Base-by-base conservation (phyloP, 2,329 filamentous ascomycete species). In the Chrysoporthe puriensis region DNA sequence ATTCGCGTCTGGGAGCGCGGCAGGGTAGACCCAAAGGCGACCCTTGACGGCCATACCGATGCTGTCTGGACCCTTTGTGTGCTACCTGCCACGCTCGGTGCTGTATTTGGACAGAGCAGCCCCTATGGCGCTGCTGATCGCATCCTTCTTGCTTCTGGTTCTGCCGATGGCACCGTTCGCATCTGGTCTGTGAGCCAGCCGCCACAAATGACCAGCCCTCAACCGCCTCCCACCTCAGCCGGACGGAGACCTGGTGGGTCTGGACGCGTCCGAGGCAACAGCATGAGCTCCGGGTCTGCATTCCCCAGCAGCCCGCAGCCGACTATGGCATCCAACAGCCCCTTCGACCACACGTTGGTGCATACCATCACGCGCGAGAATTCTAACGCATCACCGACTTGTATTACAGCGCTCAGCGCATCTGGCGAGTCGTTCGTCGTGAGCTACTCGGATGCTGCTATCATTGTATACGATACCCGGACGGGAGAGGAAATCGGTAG, bases 51-150 rank as follows among this genome's bases (percentile, higher is more conserved):
- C 0, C 96, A 98, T 75, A 97, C 91, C 0, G 96, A 99, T 82
- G 93, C 94, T 4, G 93, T 99, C 4, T 99, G 96, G 96, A 91
- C 94, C 2, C 86, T 99, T 2, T 97, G 94, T 75, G 93, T 98
- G 16, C 86, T 99, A 2, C 96, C 96, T 3, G 89, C 92, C 3
- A 95, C 92, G 0, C 85, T 93, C 21, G 92, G 91, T 2, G 84
- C 90, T 40, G 86, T 97, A 1, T 96, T 97, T 75, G 94, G 94
- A 18, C 88, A 88, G 65, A 86, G 86, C 69, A 91, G 84, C 75
- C 86, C 89, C 56, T 92, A 92, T 74, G 95, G 94, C 42, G 91
- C 89, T 11, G 83, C 93, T 1, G 96, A 98, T 75, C 88, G 95
- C 21, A 92, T 98, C 62, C 81, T 98, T 40, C 85, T 99, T n/a